phyloP scores from a whole-genome alignment of 1,284 basidiomycete genomes.

The Tremellales sp. region DNA sequence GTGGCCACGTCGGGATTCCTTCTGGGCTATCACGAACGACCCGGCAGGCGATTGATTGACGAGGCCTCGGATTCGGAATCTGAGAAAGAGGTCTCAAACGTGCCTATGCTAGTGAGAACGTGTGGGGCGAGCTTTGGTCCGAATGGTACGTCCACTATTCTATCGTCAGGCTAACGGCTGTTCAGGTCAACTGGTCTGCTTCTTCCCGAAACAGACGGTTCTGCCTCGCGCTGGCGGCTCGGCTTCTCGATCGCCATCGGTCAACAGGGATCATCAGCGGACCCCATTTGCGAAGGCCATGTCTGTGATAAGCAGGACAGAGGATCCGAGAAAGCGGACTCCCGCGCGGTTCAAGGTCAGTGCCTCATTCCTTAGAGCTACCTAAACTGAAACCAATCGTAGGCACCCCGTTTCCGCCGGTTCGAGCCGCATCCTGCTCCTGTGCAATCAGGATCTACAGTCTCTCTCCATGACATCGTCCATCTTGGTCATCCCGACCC shows the following conservation, averaged over 20 bases:
- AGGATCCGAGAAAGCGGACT: slow-evolving; percentile 16
- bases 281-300: slow-evolving; percentile 41
- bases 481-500: slow-evolving; percentile 58
- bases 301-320: slow-evolving; percentile 1
- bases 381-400: background rate
- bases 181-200: slow-evolving; percentile 77
- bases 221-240: slow-evolving; percentile 32
- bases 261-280: slow-evolving; percentile 20
- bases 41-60: slow-evolving; percentile 31
- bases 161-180: slow-evolving; percentile 2
- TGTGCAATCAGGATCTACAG: slow-evolving; percentile 45
- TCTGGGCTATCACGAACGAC: slow-evolving; percentile 54
- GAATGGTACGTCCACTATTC: slow-evolving; percentile 58
- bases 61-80: slow-evolving; percentile 46
- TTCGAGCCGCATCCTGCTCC: slow-evolving; percentile 23
- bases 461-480: slow-evolving; percentile 63
- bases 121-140: slow-evolving; percentile 65
- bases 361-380: background rate
- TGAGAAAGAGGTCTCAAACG: slow-evolving; percentile 41
- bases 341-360: slow-evolving; percentile 18
- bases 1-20: slow-evolving; percentile 76
- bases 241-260: slow-evolving; percentile 40
- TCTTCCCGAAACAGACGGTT: slow-evolving; percentile 60
- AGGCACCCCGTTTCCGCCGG: slow-evolving; percentile 13
- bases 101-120: slow-evolving; percentile 40